Percentiles rank a stretch among this genome's conserved stretches.
Evolutionary conservation across 2,329 filamentous ascomycete genomes (phyloP).

Genomic region (Beauveria scarabaeidicola): DNA sequence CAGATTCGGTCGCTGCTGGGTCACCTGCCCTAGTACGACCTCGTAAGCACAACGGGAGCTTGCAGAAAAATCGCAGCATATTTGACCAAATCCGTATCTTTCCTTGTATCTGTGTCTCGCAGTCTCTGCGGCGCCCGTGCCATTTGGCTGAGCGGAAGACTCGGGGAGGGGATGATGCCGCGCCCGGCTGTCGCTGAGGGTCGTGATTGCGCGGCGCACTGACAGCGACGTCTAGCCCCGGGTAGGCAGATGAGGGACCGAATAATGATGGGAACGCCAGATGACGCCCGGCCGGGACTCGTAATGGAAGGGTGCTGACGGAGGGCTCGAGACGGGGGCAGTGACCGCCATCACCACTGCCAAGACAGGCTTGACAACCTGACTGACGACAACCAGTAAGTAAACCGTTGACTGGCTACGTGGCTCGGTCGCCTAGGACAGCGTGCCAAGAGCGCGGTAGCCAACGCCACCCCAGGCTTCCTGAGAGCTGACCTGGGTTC

Average conservation of each 20-base stretch:
- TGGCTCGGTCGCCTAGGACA: not conserved
- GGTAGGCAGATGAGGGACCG: not conserved
- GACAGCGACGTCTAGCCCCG: not conserved
- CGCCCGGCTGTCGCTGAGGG: not conserved
- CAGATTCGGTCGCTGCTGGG: not conserved
- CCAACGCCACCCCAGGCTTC: not conserved
- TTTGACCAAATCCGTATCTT: not conserved
- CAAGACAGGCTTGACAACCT: not conserved
- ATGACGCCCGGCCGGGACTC: not conserved
- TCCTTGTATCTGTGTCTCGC: not conserved
- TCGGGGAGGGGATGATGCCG: not conserved
- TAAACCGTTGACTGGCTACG: not conserved
- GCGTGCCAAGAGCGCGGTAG: conserved; percentile 8
- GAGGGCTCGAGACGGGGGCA: not conserved
- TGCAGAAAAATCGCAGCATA: not conserved
- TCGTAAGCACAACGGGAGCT: not conserved
- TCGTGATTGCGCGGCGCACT: not conserved
- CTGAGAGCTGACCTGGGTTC: not conserved
- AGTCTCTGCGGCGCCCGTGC: not conserved
- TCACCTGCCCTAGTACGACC: not conserved
- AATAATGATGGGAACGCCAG: not conserved
- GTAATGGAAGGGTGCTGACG: not conserved
- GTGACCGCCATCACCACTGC: not conserved
- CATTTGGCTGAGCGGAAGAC: not conserved
- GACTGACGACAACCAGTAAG: not conserved